These are phyloP conservation scores for Pholiota conissans DNA, from an alignment of 768 basidiomycete species.

Conservation along the genomic window DNA sequence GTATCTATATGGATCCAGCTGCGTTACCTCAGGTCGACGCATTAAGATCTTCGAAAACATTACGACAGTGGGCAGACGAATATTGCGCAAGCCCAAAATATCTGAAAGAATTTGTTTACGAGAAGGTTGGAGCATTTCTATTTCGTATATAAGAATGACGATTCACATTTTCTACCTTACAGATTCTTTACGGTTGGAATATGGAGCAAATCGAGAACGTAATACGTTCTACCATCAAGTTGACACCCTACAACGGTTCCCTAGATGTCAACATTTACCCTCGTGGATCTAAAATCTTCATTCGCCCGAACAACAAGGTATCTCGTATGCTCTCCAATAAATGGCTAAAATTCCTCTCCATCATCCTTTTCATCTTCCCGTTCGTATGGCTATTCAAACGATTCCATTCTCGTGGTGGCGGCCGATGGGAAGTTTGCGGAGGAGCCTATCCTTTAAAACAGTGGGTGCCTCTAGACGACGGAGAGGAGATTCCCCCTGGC, in stretches of 20 bases:
- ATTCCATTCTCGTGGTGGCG: conserved; percentile 67
- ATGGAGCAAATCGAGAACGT: conserved; percentile 38
- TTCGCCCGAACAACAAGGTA: conserved; percentile 67
- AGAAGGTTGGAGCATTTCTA: conserved; percentile 45
- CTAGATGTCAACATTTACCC: conserved; percentile 52
- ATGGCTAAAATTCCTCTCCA: conserved; percentile 70
- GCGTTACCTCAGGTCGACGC: conserved; percentile 13
- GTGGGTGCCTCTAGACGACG: conserved; percentile 31
- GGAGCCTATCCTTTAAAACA: conserved; percentile 74
- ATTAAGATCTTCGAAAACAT: conserved; percentile 56
- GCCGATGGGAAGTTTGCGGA: conserved; percentile 74
- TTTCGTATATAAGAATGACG: not conserved
- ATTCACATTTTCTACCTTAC: not conserved
- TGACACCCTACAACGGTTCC: conserved; percentile 44
- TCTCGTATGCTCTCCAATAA: conserved; percentile 67
- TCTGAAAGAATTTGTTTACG: conserved; percentile 78
- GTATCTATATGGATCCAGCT: conserved; percentile 12
- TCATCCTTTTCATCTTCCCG: conserved; percentile 72
- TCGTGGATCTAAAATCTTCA: conserved; percentile 48
- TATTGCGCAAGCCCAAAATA: conserved; percentile 71
- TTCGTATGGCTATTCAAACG: conserved; percentile 81
- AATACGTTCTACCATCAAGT: conserved; percentile 40
- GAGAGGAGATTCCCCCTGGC: conserved; percentile 12
- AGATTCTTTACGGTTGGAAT: conserved; percentile 51
- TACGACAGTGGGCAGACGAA: conserved; percentile 81